Evolutionary conservation across 2,329 filamentous ascomycete genomes (phyloP).

Genomic region (Fusarium sp.): DNA sequence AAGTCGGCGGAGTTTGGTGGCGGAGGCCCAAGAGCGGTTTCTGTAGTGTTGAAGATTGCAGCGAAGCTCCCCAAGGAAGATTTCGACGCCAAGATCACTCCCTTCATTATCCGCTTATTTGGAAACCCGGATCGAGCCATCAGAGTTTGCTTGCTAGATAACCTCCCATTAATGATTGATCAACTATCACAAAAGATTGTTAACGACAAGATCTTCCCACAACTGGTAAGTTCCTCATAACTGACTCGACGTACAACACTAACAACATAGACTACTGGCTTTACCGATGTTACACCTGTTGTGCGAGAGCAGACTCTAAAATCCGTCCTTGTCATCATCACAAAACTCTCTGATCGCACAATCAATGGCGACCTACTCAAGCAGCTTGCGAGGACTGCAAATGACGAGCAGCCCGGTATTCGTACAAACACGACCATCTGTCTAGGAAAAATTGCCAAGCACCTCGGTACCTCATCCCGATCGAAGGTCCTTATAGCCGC

Average conservation of each 20-base stretch:
- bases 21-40: constrained; percentile 90
- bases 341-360: constrained; percentile 89
- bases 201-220: constrained; percentile 96
- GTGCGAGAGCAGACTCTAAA: constrained; percentile 97
- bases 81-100: constrained; percentile 84
- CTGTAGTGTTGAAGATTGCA: constrained; percentile 89
- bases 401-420: constrained; percentile 97
- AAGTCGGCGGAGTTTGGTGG: constrained; percentile 99
- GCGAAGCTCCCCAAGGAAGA: constrained; percentile 89
- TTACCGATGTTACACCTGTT: constrained; percentile 89
- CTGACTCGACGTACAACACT: constrained; percentile 28
- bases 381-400: constrained; percentile 93
- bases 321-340: constrained; percentile 86
- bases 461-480: constrained; percentile 80
- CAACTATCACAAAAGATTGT: constrained; percentile 87
- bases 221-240: constrained; percentile 70
- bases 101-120: constrained; percentile 88
- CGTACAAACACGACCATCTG: constrained; percentile 98
- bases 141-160: constrained; percentile 90
- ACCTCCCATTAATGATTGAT: constrained; percentile 90
- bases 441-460: constrained; percentile 92
- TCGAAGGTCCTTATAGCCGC: constrained; percentile 93
- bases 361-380: constrained; percentile 94
- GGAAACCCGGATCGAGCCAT: constrained; percentile 91
- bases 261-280: constrained; percentile 79